Percentiles rank a stretch among this genome's conserved stretches.
phyloP scores from a whole-genome alignment of 352 stramenopile genomes.

The Pythium diclinum region DNA sequence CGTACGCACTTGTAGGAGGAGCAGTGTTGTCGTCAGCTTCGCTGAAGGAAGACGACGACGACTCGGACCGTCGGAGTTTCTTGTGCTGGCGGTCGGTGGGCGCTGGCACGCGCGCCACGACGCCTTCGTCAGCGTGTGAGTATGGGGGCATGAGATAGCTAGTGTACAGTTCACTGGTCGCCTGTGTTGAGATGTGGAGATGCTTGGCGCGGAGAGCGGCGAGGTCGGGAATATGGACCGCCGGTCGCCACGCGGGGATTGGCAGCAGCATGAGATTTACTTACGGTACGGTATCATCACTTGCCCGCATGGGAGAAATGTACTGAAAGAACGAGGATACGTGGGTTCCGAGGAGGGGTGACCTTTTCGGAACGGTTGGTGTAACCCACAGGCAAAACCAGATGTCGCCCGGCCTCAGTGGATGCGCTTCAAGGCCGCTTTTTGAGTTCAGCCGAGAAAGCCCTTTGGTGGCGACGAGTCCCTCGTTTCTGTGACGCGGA shows the following conservation, averaged over 20 bases:
- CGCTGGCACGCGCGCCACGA: background rate
- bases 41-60: constrained; percentile 8
- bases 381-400: background rate
- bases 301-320: background rate
- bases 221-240: background rate
- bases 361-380: background rate
- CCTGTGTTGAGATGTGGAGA: background rate
- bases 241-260: background rate
- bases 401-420: background rate
- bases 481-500: constrained; percentile 1
- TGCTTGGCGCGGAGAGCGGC: background rate
- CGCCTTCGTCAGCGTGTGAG: background rate
- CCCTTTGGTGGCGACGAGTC: background rate
- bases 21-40: background rate
- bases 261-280: background rate
- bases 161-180: background rate
- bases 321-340: background rate
- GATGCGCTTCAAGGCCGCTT: background rate
- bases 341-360: background rate
- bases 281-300: background rate
- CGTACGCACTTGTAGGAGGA: background rate
- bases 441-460: background rate
- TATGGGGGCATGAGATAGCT: background rate
- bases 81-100: background rate
- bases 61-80: background rate